phyloP scores from a whole-genome alignment of 192 early-diverging fungal species.

The Mortierella hygrophila region DNA sequence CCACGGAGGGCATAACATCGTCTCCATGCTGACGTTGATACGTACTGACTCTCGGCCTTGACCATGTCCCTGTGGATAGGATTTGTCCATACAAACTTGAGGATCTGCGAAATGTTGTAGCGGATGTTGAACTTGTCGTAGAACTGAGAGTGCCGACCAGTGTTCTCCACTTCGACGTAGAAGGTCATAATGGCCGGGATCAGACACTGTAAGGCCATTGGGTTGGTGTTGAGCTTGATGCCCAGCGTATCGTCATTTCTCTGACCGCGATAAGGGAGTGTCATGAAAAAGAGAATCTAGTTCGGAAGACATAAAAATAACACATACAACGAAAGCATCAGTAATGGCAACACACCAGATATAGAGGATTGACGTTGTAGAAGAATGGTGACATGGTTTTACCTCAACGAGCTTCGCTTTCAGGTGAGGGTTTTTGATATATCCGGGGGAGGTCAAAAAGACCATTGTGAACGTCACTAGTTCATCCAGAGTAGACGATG shows the following conservation, averaged over 20 bases:
- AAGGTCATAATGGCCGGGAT: slow-evolving; percentile 89
- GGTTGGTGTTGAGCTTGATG: slow-evolving; percentile 76
- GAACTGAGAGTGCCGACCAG: slow-evolving; percentile 92
- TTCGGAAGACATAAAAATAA: too few relatives aligned
- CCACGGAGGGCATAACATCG: neutral
- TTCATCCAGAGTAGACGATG: slow-evolving; percentile 58
- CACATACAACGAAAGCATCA: neutral
- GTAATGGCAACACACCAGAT: neutral
- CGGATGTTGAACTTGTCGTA: slow-evolving; percentile 99
- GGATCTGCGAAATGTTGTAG: slow-evolving; percentile 94
- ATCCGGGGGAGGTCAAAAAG: slow-evolving; percentile 81
- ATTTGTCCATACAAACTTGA: slow-evolving; percentile 86
- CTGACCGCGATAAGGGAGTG: slow-evolving; percentile 70
- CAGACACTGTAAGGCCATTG: slow-evolving; percentile 79
- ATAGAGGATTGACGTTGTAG: too few relatives aligned
- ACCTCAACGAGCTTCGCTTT: slow-evolving; percentile 96
- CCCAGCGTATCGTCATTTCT: slow-evolving; percentile 73
- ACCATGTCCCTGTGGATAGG: slow-evolving; percentile 78
- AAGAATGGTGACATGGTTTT: neutral
- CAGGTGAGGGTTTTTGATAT: slow-evolving; percentile 95
- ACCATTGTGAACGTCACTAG: slow-evolving; percentile 79
- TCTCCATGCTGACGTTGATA: neutral
- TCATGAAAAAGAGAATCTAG: slow-evolving; percentile 86
- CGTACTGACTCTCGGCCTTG: slow-evolving; percentile 70
- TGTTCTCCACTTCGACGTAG: slow-evolving; percentile 97